phyloP scores from a whole-genome alignment of 805 yeast species.

The Ogataea thermomethanolica region DNA sequence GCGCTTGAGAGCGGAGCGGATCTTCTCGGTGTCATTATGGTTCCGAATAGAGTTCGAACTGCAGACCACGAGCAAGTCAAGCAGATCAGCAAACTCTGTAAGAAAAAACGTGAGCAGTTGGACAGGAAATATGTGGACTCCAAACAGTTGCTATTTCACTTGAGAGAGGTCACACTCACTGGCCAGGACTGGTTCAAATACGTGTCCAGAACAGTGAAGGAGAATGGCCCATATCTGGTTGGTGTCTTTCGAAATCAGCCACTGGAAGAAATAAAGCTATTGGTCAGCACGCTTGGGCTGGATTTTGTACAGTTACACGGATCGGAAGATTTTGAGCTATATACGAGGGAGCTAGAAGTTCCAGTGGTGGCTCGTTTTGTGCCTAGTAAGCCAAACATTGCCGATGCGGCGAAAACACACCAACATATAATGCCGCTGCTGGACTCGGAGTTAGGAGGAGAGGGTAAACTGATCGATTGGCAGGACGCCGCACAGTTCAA shows the following conservation, averaged over 20 bases:
- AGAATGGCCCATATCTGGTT: constrained; percentile 65
- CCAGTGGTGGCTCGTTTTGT: constrained; percentile 77
- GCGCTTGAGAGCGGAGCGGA: constrained; percentile 76
- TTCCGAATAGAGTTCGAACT: constrained; percentile 77
- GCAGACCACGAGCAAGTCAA: constrained; percentile 46
- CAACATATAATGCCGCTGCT: constrained; percentile 58
- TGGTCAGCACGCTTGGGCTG: constrained; percentile 44
- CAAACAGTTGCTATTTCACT: constrained; percentile 22
- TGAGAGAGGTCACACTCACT: constrained; percentile 17
- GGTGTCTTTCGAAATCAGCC: constrained; percentile 91
- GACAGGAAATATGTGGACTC: constrained; percentile 24
- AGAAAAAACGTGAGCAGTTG: constrained; percentile 23
- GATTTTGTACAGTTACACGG: constrained; percentile 93
- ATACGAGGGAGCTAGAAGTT: constrained; percentile 33
- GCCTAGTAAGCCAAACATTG: constrained; percentile 46
- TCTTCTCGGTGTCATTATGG: constrained; percentile 80
- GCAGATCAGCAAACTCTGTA: constrained; percentile 37
- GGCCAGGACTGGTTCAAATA: constrained; percentile 35
- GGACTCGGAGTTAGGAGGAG: constrained; percentile 91
- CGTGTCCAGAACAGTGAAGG: constrained; percentile 23
- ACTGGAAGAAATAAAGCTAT: constrained; percentile 51
- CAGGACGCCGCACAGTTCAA: constrained; percentile 40
- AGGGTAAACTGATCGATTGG: constrained; percentile 84
- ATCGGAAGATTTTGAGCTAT: constrained; percentile 50
- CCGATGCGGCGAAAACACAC: constrained; percentile 23